Conservation (phyloP, 169 alveolate genomes). For the Plasmodium vivax region DNA sequence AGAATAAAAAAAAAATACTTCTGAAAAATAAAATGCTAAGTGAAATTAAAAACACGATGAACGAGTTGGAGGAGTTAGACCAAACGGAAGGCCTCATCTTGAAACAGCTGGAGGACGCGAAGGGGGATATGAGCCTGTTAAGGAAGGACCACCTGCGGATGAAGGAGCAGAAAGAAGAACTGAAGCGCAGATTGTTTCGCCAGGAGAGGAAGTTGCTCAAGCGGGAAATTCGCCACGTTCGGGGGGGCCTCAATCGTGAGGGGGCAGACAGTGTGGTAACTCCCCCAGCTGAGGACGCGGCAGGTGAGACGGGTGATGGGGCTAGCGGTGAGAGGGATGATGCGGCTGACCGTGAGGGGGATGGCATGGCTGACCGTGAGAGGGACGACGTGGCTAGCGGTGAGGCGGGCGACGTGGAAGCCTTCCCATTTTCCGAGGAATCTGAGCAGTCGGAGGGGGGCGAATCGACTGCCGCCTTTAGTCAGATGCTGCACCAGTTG, state of each 20-base stretch:
- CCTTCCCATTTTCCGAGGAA: conserved; percentile 36
- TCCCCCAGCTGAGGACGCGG: not conserved
- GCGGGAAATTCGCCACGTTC: conserved; percentile 1
- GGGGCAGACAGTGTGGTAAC: not conserved
- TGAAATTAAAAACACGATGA: conserved; percentile 38
- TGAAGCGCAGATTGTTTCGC: conserved; percentile 18
- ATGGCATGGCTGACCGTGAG: not conserved
- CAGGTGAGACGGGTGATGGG: not conserved
- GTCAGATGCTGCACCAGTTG: not conserved
- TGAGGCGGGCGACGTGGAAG: not conserved
- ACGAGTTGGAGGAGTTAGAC: conserved; percentile 31
- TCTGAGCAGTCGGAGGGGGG: conserved; percentile 28
- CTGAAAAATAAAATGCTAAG: conserved; percentile 52
- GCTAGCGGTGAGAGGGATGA: not conserved
- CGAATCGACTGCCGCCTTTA: not conserved
- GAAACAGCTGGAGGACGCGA: conserved; percentile 19
- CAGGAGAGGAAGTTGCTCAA: conserved; percentile 30
- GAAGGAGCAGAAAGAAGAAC: conserved; percentile 27
- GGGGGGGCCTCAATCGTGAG: not conserved
- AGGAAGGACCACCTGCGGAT: conserved; percentile 5
- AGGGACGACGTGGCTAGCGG: not conserved
- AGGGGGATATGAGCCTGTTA: conserved; percentile 13
- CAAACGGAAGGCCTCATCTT: conserved; percentile 19
- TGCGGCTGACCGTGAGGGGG: not conserved
- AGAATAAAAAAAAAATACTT: conserved; percentile 40